Base-by-base conservation (phyloP, 768 basidiomycete genomes). In the Chalciporus piperatus region DNA sequence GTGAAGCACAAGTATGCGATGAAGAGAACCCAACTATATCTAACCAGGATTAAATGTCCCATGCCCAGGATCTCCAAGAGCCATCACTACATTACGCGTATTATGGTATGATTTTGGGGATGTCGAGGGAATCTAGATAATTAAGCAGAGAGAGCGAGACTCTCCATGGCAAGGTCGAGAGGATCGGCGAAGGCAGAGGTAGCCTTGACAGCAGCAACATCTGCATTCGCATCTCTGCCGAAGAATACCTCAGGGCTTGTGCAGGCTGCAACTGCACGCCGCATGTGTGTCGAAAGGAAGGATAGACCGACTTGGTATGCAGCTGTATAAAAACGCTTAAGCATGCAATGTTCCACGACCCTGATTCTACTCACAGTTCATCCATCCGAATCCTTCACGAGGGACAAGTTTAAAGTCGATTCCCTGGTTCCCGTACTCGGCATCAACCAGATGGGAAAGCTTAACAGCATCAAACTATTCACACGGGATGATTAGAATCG, bases 371-470 rank as follows among this genome's bases (percentile, higher is more conserved):
- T 54, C 61, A 92, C 92, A 79, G 56, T 96, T 96, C 89, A 94
- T 97, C 96, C 94, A 98, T 9, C 96, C 96, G 65, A 98, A 99
- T 48, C 96, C 96, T 72, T 98, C 96, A 13, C 94, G 82, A 45
- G 95, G 95, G 40, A 98, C 89, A 81, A 95, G 85, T 74, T 95
- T 92, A 76, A 99, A 99, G 74, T 99, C 96, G 59, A 96, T 79
- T 44, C 96, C 96, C 65, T 94, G 92, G 67, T 94, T 94, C 9
- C 93, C 89, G 61, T 98, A 98, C 74, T 98, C 96, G 41, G 96
- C 97, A 64, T 96, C 95, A 6, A 99, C 95, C 42, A 98, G 79
- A 65, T 98, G 94, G 2, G 92, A 96, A 19, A 97, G 80, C 70
- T 86, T 91, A 58, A 99, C 96, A 2, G 94, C 96, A 64, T 99